Evolutionary conservation across 805 yeast species (phyloP).

Genomic region (Wickerhamomyces bovis): DNA sequence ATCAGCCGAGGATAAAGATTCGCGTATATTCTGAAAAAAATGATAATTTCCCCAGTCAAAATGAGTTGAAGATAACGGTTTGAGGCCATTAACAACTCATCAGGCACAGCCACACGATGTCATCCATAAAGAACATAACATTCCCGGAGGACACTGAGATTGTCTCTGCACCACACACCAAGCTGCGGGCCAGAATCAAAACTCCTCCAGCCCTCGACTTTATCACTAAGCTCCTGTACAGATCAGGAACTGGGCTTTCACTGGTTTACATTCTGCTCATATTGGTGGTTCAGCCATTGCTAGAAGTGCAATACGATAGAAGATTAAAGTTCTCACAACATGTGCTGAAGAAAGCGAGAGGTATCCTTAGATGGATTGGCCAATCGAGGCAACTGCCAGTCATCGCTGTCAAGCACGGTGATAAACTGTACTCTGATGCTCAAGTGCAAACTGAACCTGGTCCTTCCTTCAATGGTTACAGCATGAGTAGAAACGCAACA

Average conservation of each 20-base stretch:
- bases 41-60: not conserved
- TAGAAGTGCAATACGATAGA: slow-evolving; percentile 33
- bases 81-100: not conserved
- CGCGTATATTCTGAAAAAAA: not conserved
- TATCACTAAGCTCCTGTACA: slow-evolving; percentile 25
- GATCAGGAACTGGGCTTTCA: slow-evolving; percentile 30
- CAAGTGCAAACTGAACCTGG: slow-evolving; percentile 21
- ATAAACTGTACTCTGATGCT: slow-evolving; percentile 31
- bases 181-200: not conserved
- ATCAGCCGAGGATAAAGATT: not conserved
- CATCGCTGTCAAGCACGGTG: slow-evolving; percentile 37
- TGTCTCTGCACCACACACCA: slow-evolving; percentile 5
- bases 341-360: slow-evolving; percentile 26
- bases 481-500: slow-evolving; percentile 8
- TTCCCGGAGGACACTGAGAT: slow-evolving; percentile 19
- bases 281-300: slow-evolving; percentile 34
- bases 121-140: slow-evolving; percentile 5
- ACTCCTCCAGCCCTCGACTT: slow-evolving; percentile 21
- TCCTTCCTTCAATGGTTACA: not conserved
- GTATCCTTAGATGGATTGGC: slow-evolving; percentile 23
- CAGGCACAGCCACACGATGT: not conserved
- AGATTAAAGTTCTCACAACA: slow-evolving; percentile 29
- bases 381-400: slow-evolving; percentile 31
- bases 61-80: not conserved
- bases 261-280: slow-evolving; percentile 27